phyloP scores from a whole-genome alignment of 768 basidiomycete genomes.

The Trametes cingulata region DNA sequence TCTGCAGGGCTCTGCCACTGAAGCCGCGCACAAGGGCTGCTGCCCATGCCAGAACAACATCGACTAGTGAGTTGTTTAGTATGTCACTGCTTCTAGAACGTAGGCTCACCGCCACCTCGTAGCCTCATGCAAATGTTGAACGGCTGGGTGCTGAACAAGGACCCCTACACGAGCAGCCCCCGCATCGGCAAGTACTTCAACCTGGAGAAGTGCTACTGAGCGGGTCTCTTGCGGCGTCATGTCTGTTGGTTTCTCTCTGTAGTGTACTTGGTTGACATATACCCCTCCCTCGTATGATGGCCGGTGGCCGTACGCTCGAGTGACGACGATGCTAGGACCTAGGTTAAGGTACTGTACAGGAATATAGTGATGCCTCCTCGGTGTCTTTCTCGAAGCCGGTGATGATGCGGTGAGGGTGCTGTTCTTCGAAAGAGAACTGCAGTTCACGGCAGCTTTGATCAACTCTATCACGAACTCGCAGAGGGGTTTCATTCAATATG shows the following conservation, averaged over 20 bases:
- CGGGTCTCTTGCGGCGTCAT: neutral
- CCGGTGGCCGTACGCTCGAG: too few relatives aligned
- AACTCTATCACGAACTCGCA: neutral
- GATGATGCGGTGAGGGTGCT: neutral
- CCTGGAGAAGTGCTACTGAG: slow-evolving; percentile 40
- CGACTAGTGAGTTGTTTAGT: slow-evolving; percentile 65
- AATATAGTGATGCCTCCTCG: neutral
- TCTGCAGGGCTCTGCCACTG: slow-evolving; percentile 53
- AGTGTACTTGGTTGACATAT: neutral
- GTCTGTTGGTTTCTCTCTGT: slow-evolving; percentile 1
- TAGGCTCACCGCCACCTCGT: slow-evolving; percentile 11
- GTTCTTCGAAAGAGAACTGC: neutral
- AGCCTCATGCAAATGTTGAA: slow-evolving; percentile 73
- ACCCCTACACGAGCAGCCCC: slow-evolving; percentile 46
- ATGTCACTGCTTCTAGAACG: neutral
- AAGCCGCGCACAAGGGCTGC: slow-evolving; percentile 53
- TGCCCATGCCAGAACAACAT: slow-evolving; percentile 81
- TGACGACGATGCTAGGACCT: too few relatives aligned
- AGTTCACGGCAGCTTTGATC: neutral
- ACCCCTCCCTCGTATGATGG: neutral
- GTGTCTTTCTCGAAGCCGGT: neutral
- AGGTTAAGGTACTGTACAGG: too few relatives aligned
- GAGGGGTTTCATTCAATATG: neutral
- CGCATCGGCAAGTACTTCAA: slow-evolving; percentile 71
- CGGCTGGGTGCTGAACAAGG: slow-evolving; percentile 64